Base-by-base conservation (phyloP, 192 early-diverging fungal genomes). In the Gonapodya prolifera region DNA sequence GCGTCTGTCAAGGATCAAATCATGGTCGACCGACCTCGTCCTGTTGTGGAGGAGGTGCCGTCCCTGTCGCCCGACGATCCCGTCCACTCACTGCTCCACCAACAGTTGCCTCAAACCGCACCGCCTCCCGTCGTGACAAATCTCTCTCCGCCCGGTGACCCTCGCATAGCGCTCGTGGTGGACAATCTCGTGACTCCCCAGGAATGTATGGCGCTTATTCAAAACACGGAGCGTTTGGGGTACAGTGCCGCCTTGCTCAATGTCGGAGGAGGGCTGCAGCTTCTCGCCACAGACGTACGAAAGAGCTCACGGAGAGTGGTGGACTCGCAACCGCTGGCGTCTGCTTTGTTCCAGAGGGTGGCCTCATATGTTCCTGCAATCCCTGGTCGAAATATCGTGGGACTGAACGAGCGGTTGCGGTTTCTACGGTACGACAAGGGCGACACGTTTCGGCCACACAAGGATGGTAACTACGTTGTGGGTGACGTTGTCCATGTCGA, bases 331-430 rank as follows among this genome's bases (percentile, higher is more conserved):
- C 28, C 28, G 33, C 70, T 79, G 17, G 81, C 80, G 29, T 23
- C 34, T 30, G n/a, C 28, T 13, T 29, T 81, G 30, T 81, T 18
- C 13, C 16, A 13, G 29, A 77, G 80, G 8, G 29, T 80, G 30
- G 30, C 33, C 29, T 16, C 1, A 0, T 30, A 70, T 0, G 80
- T 32, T 74, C 79, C 78, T 18, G 18, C 8, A 18, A 30, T 78
- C 61, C 30, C 2, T 23, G 75, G 34, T n/a, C 23, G 29, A 13
- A 8, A 33, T 23, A 74, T 33, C 13, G 33, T 81, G 18, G n/a
- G 80, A 30, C 36, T 82, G 17, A 83, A 83, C 35, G 81, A 83
- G 70, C 81, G 81, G n/a, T 45, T 83, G 29, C 73, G 81, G 1
- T 76, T 83, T 35, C 78, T 83, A 35, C 33, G 70, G 31, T 83